These are phyloP conservation scores for Triangularia setosa DNA, from an alignment of 2,329 filamentous ascomycete species.

Conservation along the genomic window DNA sequence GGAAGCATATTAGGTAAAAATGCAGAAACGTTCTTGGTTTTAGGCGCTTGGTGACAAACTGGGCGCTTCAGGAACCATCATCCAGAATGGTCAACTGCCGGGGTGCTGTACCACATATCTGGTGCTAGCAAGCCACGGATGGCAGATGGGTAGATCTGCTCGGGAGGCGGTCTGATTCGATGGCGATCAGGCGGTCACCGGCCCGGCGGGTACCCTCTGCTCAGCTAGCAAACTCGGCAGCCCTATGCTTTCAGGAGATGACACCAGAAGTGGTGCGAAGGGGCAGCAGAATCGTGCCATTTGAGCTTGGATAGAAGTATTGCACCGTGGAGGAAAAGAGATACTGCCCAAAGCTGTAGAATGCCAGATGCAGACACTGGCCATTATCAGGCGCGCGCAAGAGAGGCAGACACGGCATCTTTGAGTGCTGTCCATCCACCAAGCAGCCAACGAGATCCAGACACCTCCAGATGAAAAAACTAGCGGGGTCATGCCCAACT, in stretches of 20 bases:
- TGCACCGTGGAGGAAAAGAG: not conserved
- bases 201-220: not conserved
- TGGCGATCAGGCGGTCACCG: constrained; percentile 16
- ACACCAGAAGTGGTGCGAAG: constrained; percentile 16
- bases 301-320: not conserved
- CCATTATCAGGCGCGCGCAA: not conserved
- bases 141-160: constrained; percentile 2
- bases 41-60: not conserved
- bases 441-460: not conserved
- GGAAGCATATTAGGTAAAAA: not conserved
- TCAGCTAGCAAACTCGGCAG: not conserved
- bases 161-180: constrained; percentile 14
- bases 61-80: not conserved
- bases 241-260: constrained; percentile 6
- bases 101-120: not conserved
- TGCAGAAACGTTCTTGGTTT: not conserved
- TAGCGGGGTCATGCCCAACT: not conserved
- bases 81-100: not conserved
- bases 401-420: not conserved
- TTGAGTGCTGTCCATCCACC: not conserved
- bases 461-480: not conserved
- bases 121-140: not conserved
- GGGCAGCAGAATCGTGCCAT: constrained; percentile 31
- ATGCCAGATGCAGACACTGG: not conserved
- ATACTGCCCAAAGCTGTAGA: not conserved